phyloP scores from a whole-genome alignment of 1,284 basidiomycete species.

The Puccinia hordei region DNA sequence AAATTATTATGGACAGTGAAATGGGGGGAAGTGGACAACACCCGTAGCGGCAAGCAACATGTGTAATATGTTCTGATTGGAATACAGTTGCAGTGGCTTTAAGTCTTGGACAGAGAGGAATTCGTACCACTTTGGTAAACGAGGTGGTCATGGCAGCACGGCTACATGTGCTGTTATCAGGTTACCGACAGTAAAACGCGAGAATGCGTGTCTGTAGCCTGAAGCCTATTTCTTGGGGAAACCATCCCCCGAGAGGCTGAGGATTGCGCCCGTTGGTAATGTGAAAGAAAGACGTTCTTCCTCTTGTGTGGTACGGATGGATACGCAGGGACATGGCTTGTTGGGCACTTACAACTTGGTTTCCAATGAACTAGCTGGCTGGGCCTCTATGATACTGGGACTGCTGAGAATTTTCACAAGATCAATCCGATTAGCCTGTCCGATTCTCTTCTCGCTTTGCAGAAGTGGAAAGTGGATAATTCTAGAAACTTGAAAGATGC shows the following conservation, averaged over 20 bases:
- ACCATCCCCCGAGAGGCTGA: neutral
- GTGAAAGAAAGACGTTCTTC: neutral
- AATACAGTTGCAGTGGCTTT: constrained; percentile 19
- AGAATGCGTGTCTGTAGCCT: neutral
- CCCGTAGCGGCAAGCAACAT: neutral
- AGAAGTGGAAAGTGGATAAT: neutral
- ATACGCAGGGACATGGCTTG: neutral
- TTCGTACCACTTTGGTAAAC: neutral
- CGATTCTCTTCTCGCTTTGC: neutral
- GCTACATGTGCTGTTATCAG: neutral
- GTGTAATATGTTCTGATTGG: neutral
- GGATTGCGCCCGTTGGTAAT: neutral
- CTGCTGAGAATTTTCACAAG: neutral
- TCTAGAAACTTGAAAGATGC: neutral
- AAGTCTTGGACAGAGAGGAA: constrained; percentile 22
- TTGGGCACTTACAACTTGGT: neutral
- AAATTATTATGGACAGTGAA: constrained; percentile 16
- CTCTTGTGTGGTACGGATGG: neutral
- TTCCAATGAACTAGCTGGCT: neutral
- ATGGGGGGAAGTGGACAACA: constrained; percentile 9
- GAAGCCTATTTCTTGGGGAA: neutral
- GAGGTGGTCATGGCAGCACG: constrained; percentile 1
- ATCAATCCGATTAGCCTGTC: too few species aligned
- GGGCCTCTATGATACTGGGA: neutral
- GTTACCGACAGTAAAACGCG: neutral